Evolutionary conservation across 1,284 basidiomycete species (phyloP).

Genomic region (Stereum hirsutum): DNA sequence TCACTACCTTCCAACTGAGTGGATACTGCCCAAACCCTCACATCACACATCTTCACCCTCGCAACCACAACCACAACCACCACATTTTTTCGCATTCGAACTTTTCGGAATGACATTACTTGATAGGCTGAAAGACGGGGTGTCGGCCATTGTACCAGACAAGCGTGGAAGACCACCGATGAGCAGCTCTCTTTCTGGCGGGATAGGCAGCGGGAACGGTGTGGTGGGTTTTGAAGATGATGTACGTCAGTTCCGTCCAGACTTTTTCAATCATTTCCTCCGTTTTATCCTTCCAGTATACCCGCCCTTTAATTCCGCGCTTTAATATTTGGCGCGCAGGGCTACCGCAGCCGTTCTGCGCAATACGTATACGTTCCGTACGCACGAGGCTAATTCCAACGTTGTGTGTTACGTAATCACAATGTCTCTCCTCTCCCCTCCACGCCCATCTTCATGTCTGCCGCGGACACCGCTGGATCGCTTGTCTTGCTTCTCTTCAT

Average conservation of each 20-base stretch:
- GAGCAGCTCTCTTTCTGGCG: constrained; percentile 30
- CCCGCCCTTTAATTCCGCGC: too few relatives aligned
- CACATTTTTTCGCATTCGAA: background rate
- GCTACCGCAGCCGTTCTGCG: constrained; percentile 4
- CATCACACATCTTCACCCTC: background rate
- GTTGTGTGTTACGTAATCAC: constrained; percentile 51
- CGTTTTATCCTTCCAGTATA: background rate
- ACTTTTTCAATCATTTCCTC: constrained; percentile 13
- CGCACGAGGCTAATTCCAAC: constrained; percentile 12
- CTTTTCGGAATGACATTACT: constrained; percentile 11
- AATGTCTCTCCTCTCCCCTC: too few relatives aligned
- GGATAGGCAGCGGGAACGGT: constrained; percentile 42
- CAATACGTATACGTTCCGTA: constrained; percentile 4
- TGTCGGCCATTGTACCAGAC: constrained; percentile 10
- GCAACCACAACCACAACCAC: background rate
- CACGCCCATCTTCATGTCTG: constrained; percentile 19
- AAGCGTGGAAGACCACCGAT: constrained; percentile 13
- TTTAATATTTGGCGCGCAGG: constrained; percentile 7
- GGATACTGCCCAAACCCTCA: too few relatives aligned
- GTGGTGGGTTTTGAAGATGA: constrained; percentile 64
- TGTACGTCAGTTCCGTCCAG: constrained; percentile 34
- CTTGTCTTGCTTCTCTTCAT: constrained; percentile 56
- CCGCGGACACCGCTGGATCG: constrained; percentile 32
- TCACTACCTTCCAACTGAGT: too few relatives aligned
- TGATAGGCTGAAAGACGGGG: constrained; percentile 12